Evolutionary conservation across 2,329 filamentous ascomycete genomes (phyloP), one percentile per base, ranked within the genome.

Genomic region (Aspergillus versicolor): DNA sequence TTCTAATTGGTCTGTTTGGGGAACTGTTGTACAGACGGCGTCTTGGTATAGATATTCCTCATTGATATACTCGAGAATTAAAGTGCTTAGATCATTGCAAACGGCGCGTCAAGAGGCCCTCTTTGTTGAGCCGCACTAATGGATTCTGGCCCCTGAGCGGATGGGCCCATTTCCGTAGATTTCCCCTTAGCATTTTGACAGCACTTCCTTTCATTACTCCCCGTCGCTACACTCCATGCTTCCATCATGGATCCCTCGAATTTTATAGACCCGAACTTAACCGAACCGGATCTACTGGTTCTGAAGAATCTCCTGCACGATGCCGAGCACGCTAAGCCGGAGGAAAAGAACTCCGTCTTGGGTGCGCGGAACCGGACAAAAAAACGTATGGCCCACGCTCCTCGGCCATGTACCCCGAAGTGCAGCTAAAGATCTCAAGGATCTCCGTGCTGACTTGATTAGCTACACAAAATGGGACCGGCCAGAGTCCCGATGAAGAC

Each of bases 211-310:
- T 9, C 43, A 45, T 8, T 22, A n/a, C n/a, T 9, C 24, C 15
- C 24, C 34, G 41, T 37, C 34, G 34, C 44, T 12, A 15, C 44
- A 44, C 22, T 44, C 22, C 22, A 24, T 21, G 22, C 19, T 54
- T 17, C 12, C 21, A 43, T n/a, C 50, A 71, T 71, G 68, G 67
- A 71, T 59, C 68, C 69, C 7, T 42, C 62, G 37, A 68, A 62
- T n/a, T 71, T 66, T 30, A 64, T 66, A 45, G 67, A 70, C 61
- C 69, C 69, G 12, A 56, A 71, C 53, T 61, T 78, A 43, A 77
- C 76, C 2, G 63, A 69, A 47, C 67, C 74, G 38, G 76, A 79
- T 63, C 59, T 67, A 13, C 52, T 78, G 50, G 73, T 79, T 5
- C 65, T 78, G 32, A 59, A 72, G 38, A 72, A 70, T 42, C 66